These are phyloP conservation scores for Diaporthe vaccinii DNA, from an alignment of 2,329 filamentous ascomycete species.

Conservation along the genomic window DNA sequence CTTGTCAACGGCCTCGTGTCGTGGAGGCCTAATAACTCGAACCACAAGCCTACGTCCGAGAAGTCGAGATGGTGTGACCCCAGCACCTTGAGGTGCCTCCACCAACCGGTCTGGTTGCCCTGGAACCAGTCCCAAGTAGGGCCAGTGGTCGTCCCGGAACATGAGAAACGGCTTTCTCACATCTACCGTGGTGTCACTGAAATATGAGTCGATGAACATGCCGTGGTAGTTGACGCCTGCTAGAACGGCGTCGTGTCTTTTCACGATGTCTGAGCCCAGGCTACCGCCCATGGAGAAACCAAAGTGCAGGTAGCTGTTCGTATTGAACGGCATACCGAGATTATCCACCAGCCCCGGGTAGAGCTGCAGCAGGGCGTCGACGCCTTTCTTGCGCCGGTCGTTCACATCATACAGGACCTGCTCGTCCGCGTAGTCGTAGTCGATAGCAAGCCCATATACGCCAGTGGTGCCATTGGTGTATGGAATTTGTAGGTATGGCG, in stretches of 20 bases:
- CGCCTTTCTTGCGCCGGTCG: not conserved
- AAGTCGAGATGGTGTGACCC: not conserved
- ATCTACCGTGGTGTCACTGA: not conserved
- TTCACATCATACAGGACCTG: not conserved
- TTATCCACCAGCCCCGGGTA: not conserved
- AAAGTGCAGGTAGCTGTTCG: constrained; percentile 2
- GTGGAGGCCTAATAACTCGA: not conserved
- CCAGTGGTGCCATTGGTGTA: not conserved
- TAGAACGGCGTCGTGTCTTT: not conserved
- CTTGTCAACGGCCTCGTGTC: not conserved
- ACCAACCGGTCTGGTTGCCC: not conserved
- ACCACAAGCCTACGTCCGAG: constrained; percentile 12
- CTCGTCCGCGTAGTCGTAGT: not conserved
- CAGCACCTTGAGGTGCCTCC: not conserved
- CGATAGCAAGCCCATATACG: not conserved
- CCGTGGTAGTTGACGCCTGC: constrained; percentile 1
- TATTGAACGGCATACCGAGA: not conserved
- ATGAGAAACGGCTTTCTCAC: not conserved
- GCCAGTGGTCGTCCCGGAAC: not conserved
- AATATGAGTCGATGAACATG: not conserved
- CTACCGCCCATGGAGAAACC: constrained; percentile 7
- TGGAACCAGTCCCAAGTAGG: not conserved
- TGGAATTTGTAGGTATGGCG: not conserved
- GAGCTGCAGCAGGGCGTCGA: not conserved
- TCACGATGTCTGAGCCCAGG: not conserved